phyloP scores from a whole-genome alignment of 2,329 filamentous ascomycete genomes.

The Malbranchea cinnamomea region DNA sequence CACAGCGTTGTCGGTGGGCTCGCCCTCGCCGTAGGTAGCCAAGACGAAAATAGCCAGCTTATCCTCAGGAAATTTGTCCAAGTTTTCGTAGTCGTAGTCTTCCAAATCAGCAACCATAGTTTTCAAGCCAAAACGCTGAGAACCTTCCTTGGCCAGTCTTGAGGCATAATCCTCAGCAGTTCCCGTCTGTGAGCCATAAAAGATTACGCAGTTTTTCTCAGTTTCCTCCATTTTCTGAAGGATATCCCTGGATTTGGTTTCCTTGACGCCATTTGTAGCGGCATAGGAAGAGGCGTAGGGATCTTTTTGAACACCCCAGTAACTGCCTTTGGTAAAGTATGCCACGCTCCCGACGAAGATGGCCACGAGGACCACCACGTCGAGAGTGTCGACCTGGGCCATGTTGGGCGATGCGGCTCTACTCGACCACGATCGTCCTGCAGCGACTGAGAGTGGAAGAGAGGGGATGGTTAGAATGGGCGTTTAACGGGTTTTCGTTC shows the following conservation, averaged over 20 bases:
- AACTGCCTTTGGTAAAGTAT: slow-evolving; percentile 94
- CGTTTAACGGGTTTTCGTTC: too few species aligned
- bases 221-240: slow-evolving; percentile 91
- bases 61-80: slow-evolving; percentile 76
- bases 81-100: slow-evolving; percentile 91
- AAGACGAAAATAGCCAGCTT: slow-evolving; percentile 91
- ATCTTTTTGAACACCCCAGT: slow-evolving; percentile 81
- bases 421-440: too few species aligned
- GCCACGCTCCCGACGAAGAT: slow-evolving; percentile 78
- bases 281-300: slow-evolving; percentile 63
- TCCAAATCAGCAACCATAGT: slow-evolving; percentile 98
- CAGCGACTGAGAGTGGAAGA: too few species aligned
- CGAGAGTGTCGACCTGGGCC: slow-evolving; percentile 92
- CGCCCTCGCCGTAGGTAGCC: slow-evolving; percentile 94
- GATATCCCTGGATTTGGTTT: slow-evolving; percentile 81
- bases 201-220: slow-evolving; percentile 93
- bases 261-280: slow-evolving; percentile 48
- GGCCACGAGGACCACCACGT: slow-evolving; percentile 75
- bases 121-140: slow-evolving; percentile 87
- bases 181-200: slow-evolving; percentile 96
- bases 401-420: slow-evolving; percentile 50
- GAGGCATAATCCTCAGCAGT: slow-evolving; percentile 98
- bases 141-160: slow-evolving; percentile 89
- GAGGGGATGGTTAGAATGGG: too few species aligned
- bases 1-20: slow-evolving; percentile 96